Base-by-base conservation (phyloP, 495 filamentous ascomycete genomes). In the Aspergillus panamensis region DNA sequence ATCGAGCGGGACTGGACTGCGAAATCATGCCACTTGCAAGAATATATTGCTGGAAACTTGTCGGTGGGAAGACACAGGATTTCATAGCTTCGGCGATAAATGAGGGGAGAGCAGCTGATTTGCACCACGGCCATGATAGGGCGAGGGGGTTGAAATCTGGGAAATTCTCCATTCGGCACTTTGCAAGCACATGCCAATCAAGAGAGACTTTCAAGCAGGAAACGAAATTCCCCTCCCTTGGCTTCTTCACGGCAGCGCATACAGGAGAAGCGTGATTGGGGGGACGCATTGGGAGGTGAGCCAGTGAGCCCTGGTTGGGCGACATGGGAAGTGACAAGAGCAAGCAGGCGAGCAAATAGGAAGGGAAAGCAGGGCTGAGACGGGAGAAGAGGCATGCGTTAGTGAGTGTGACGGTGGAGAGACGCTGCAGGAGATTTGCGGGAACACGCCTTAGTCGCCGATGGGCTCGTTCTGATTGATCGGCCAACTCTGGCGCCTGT, bases 321-420 rank as follows among this genome's bases (percentile, higher is more conserved):
- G 59, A 54, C 55, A 58, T 45, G 40, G 21, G 8, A 19, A 55
- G 58, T 54, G 56, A 49, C 57, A 35, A 57, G 21, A 39, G 20
- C 4, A 19, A 35, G 47, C 21, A 37, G n/a, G 5, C 35, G 25
- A 20, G 31, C 56, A 48, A 60, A 59, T 51, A 20, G 39, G 43
- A 49, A 29, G 40, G n/a, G 44, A 51, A 17, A 53, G 29, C n/a
- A 19, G 5, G 43, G 47, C 7, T 16, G 49, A 59, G 54, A 55
- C 33, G 42, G 54, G 25, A 57, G 19, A 45, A 43, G 35, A 39
- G 21, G 43, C 33, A 47, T 51, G 54, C 59, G 58, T 49, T 60
- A 60, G 63, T 37, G 48, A 49, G 43, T 59, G 65, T 67, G 65
- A 67, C 51, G 35, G 59, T 59, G 62, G 55, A 61, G 57, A 58